Conservation (phyloP, 345 rosid genomes). For the Carallia pectinifolia region DNA sequence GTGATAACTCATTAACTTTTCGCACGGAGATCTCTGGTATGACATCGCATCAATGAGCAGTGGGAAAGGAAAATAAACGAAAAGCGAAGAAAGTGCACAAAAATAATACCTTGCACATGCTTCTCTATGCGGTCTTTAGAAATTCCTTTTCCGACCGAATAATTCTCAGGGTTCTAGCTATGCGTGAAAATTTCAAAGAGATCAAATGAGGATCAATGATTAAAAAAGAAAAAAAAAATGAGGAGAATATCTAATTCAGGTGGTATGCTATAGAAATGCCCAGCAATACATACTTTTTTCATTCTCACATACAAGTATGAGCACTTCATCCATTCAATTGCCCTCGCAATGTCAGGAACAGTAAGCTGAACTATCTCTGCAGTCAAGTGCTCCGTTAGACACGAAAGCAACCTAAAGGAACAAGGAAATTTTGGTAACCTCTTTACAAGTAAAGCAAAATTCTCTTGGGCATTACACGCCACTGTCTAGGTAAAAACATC, state of each 20-base stretch:
- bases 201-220: conserved; percentile 8
- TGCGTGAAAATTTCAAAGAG: conserved; percentile 12
- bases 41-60: conserved; percentile 21
- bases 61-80: conserved; percentile 3
- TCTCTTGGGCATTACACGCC: conserved; percentile 5
- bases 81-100: conserved; percentile 9
- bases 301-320: conserved; percentile 86
- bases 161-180: conserved; percentile 81
- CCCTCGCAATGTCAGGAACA: conserved; percentile 71
- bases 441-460: conserved; percentile 5
- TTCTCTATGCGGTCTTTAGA: conserved; percentile 74
- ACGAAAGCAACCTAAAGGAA: conserved; percentile 73
- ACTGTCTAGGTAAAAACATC: conserved; percentile 1
- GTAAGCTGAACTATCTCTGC: conserved; percentile 98
- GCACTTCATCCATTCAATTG: conserved; percentile 99
- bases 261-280: conserved; percentile 6
- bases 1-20: conserved; percentile 74
- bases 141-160: conserved; percentile 73
- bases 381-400: conserved; percentile 88
- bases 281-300: conserved; percentile 63
- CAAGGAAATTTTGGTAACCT: conserved; percentile 17
- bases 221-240: too few species aligned
- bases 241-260: background rate
- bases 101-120: conserved; percentile 69
- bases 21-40: conserved; percentile 68